These are phyloP conservation scores for Stevia rebaudiana DNA, from an alignment of 140 eudicot genomes.

Conservation along the genomic window DNA sequence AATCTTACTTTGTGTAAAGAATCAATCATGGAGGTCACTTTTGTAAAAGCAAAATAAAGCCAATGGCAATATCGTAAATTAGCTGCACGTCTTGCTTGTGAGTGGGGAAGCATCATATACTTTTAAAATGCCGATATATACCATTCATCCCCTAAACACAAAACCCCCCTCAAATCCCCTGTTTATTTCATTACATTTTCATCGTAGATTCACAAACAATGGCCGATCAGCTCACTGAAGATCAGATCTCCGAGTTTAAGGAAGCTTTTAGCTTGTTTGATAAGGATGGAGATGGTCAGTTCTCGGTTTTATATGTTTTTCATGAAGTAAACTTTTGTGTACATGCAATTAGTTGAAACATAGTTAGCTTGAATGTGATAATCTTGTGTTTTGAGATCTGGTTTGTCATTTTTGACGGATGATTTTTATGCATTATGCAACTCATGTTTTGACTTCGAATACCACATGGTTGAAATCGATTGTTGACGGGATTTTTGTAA, in stretches of 20 bases:
- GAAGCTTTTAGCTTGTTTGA: conserved; percentile 24
- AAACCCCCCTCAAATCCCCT: not conserved
- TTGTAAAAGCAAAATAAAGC: conserved; percentile 14
- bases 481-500: not conserved
- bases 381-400: conserved; percentile 9
- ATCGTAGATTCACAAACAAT: conserved; percentile 1
- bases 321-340: not conserved
- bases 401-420: not conserved
- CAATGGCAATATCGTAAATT: conserved; percentile 14
- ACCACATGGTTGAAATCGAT: not conserved
- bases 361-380: not conserved
- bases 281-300: conserved; percentile 21
- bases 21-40: conserved; percentile 21
- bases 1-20: conserved; percentile 12
- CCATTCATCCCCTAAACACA: not conserved
- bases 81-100: not conserved
- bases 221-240: conserved; percentile 24
- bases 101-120: conserved; percentile 14
- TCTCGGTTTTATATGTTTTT: not conserved
- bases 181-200: conserved; percentile 6
- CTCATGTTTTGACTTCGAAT: conserved; percentile 8
- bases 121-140: conserved; percentile 1
- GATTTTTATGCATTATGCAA: too few relatives aligned
- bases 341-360: not conserved
- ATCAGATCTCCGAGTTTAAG: conserved; percentile 22